Evolutionary conservation across 2,329 filamentous ascomycete genomes (phyloP).

Genomic region (Emmonsia crescens): DNA sequence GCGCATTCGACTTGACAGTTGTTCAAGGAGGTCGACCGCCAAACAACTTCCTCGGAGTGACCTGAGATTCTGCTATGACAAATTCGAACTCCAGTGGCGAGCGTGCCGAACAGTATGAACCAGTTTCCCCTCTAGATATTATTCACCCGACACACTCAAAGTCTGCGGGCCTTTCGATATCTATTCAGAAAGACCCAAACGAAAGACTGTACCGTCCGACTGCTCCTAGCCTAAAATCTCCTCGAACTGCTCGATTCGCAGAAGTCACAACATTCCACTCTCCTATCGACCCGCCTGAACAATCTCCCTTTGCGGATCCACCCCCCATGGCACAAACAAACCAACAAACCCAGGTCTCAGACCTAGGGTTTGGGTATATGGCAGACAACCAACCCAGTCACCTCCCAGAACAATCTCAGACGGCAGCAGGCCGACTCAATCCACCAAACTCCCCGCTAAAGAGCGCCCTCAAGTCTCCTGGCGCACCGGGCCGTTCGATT

Average conservation of each 20-base stretch:
- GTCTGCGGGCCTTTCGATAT: constrained; percentile 19
- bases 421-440: constrained; percentile 44
- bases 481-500: constrained; percentile 62
- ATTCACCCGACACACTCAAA: constrained; percentile 24
- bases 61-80: constrained; percentile 8
- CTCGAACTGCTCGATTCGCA: constrained; percentile 51
- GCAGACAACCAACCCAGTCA: constrained; percentile 42
- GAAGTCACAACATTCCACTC: constrained; percentile 56
- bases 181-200: constrained; percentile 16
- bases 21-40: neutral
- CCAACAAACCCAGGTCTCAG: constrained; percentile 58
- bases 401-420: constrained; percentile 36
- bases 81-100: constrained; percentile 9
- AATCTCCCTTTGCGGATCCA: constrained; percentile 44
- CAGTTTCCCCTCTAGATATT: constrained; percentile 31
- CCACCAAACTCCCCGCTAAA: constrained; percentile 71
- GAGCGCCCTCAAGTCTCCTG: constrained; percentile 80
- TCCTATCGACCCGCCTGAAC: constrained; percentile 41
- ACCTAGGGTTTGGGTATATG: constrained; percentile 91
- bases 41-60: neutral
- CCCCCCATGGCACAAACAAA: constrained; percentile 36
- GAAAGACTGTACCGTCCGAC: constrained; percentile 13
- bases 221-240: constrained; percentile 38
- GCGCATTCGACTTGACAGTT: neutral
- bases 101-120: constrained; percentile 13